A percentile compares a stretch with the other conserved stretches of the same genome.
Evolutionary conservation across 768 basidiomycete genomes (phyloP).

Genomic region (Lactarius hatsudake): DNA sequence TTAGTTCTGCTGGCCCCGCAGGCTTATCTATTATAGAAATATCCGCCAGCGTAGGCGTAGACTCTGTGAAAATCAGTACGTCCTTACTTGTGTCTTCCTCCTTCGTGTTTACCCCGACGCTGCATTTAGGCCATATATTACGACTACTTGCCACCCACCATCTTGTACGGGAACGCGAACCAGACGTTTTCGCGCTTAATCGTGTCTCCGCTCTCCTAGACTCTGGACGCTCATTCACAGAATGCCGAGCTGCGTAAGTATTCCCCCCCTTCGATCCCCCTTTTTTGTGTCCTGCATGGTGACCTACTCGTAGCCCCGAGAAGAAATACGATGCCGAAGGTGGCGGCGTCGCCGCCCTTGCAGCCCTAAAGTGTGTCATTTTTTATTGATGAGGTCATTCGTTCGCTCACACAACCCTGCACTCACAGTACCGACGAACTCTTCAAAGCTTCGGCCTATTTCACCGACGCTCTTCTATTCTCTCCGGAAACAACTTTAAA

Average conservation of each 20-base stretch:
- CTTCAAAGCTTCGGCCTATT: constrained; percentile 70
- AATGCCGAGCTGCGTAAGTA: constrained; percentile 48
- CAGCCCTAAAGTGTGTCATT: constrained; percentile 58
- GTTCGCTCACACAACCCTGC: background rate
- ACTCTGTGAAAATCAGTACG: constrained; percentile 51
- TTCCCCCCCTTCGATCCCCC: background rate
- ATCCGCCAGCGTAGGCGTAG: constrained; percentile 40
- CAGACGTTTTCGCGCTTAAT: constrained; percentile 71
- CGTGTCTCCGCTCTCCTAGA: constrained; percentile 68
- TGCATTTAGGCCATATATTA: constrained; percentile 58
- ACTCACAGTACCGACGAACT: constrained; percentile 65
- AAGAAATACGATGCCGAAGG: constrained; percentile 60
- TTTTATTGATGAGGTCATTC: background rate
- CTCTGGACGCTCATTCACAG: constrained; percentile 54
- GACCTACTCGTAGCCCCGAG: constrained; percentile 43
- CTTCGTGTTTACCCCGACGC: background rate
- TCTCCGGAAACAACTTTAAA: constrained; percentile 7
- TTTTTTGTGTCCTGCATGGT: background rate
- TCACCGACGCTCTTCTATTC: constrained; percentile 53
- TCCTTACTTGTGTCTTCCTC: constrained; percentile 16
- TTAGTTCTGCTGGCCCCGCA: constrained; percentile 58
- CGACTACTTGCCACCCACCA: constrained; percentile 79
- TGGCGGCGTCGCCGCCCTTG: constrained; percentile 66
- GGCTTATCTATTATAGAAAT: constrained; percentile 49
- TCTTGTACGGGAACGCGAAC: constrained; percentile 63